Conservation (phyloP, 1,139 yeast genomes). For the Blastobotrys apis region DNA sequence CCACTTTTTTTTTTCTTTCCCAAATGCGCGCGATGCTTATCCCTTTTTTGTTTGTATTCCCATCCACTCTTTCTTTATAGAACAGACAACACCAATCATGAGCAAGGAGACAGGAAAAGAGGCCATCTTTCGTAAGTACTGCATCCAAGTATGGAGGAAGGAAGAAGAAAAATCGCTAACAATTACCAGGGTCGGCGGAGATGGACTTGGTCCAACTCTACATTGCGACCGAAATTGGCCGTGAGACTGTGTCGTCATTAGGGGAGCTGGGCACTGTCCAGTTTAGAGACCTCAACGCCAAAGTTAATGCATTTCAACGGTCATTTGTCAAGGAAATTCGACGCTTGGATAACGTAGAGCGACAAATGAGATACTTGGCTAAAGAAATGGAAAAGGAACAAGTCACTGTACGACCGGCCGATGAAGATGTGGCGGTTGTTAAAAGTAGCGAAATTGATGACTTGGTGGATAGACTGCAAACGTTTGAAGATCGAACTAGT, state of each 20-base stretch:
- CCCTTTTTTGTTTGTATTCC: neutral
- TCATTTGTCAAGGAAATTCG: conserved; percentile 81
- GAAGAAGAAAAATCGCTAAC: neutral
- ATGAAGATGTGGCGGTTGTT: conserved; percentile 3
- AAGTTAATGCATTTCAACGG: conserved; percentile 78
- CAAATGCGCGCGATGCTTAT: no score
- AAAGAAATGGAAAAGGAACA: conserved; percentile 27
- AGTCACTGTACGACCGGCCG: conserved; percentile 27
- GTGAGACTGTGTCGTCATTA: conserved; percentile 76
- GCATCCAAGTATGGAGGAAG: conserved; percentile 4
- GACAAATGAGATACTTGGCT: conserved; percentile 42
- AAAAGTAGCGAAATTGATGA: conserved; percentile 66
- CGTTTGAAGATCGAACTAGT: conserved; percentile 53
- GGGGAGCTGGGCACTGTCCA: conserved; percentile 83
- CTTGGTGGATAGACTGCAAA: conserved; percentile 59
- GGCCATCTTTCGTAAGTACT: conserved; percentile 18
- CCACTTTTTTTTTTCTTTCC: neutral
- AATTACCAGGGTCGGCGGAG: conserved; percentile 74
- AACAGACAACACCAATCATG: conserved; percentile 1
- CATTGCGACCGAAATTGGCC: conserved; percentile 83
- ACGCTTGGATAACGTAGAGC: conserved; percentile 56
- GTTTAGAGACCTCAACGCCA: conserved; percentile 79
- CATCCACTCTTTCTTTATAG: neutral
- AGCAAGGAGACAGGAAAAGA: conserved; percentile 5
- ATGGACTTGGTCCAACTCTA: conserved; percentile 91